These are phyloP conservation scores for Solanum chmielewskii DNA, from an alignment of 257 asterid species.

Conservation along the genomic window DNA sequence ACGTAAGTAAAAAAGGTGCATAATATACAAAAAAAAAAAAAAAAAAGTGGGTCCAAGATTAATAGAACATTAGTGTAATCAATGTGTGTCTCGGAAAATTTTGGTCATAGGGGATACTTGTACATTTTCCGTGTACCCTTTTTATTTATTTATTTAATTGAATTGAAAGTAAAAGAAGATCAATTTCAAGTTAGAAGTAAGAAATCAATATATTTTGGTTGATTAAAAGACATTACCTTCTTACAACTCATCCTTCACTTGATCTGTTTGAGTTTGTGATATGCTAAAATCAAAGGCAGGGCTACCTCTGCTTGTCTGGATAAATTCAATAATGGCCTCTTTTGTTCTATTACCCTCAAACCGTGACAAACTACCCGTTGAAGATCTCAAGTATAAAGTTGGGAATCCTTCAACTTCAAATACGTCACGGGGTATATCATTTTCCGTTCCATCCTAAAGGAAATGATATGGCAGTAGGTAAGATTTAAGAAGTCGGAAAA, in stretches of 20 bases:
- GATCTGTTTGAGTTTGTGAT: slow-evolving; percentile 18
- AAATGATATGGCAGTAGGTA: not conserved
- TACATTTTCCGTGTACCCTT: not conserved
- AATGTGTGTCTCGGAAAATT: no score
- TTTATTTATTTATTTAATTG: not conserved
- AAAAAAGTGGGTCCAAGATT: no score
- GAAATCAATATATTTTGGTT: not conserved
- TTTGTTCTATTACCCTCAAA: slow-evolving; percentile 63
- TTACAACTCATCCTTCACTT: slow-evolving; percentile 58
- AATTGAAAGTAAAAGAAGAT: not conserved
- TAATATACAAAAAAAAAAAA: no score
- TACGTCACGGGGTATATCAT: slow-evolving; percentile 48
- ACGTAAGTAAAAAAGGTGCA: no score
- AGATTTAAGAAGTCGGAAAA: not conserved
- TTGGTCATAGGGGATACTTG: no score
- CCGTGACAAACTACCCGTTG: slow-evolving; percentile 34
- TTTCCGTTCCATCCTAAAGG: slow-evolving; percentile 56
- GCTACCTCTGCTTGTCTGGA: slow-evolving; percentile 35
- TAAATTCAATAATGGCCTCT: slow-evolving; percentile 52
- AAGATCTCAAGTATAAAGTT: slow-evolving; percentile 60
- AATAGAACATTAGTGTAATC: no score
- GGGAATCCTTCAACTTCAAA: slow-evolving; percentile 73
- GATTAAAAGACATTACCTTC: slow-evolving; percentile 8
- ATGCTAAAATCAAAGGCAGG: slow-evolving; percentile 11
- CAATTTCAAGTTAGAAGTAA: not conserved